A percentile compares a stretch with the other conserved stretches of the same genome.
Evolutionary conservation across 768 basidiomycete genomes (phyloP).

Genomic region (Astraeus odoratus): DNA sequence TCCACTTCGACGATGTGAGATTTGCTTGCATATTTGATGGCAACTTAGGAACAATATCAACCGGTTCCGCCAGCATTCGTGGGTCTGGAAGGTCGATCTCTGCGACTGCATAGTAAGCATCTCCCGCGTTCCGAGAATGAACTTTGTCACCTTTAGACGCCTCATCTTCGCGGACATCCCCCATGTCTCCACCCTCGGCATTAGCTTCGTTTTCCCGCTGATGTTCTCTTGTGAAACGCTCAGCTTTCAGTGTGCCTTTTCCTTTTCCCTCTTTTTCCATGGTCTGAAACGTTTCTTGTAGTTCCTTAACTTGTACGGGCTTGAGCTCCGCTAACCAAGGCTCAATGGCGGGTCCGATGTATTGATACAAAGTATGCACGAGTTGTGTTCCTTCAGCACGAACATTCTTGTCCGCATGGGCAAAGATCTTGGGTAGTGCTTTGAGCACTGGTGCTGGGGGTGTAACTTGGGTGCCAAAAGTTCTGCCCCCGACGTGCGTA

Average conservation of each 20-base stretch:
- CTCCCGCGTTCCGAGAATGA: background rate
- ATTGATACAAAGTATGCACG: constrained; percentile 73
- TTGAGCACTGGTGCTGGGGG: constrained; percentile 81
- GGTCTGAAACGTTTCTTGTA: constrained; percentile 83
- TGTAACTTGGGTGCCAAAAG: constrained; percentile 71
- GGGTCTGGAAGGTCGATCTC: constrained; percentile 64
- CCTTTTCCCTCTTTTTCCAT: constrained; percentile 84
- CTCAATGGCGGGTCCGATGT: constrained; percentile 77
- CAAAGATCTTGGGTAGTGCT: constrained; percentile 85
- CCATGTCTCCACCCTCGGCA: constrained; percentile 29
- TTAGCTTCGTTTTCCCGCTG: constrained; percentile 62
- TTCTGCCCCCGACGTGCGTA: constrained; percentile 33
- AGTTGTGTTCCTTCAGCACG: constrained; percentile 85
- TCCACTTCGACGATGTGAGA: constrained; percentile 93
- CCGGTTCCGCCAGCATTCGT: constrained; percentile 70
- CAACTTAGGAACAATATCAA: constrained; percentile 70
- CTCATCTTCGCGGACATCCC: constrained; percentile 38
- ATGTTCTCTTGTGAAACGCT: constrained; percentile 68
- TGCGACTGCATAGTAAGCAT: constrained; percentile 17
- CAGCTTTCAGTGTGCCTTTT: constrained; percentile 73
- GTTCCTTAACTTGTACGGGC: constrained; percentile 92
- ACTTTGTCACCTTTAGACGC: constrained; percentile 40
- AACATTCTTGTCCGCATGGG: constrained; percentile 91
- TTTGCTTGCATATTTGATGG: constrained; percentile 67
- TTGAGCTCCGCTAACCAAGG: constrained; percentile 86